Base-by-base conservation (phyloP, 257 asterid species). In the Solanum sejunctum region DNA sequence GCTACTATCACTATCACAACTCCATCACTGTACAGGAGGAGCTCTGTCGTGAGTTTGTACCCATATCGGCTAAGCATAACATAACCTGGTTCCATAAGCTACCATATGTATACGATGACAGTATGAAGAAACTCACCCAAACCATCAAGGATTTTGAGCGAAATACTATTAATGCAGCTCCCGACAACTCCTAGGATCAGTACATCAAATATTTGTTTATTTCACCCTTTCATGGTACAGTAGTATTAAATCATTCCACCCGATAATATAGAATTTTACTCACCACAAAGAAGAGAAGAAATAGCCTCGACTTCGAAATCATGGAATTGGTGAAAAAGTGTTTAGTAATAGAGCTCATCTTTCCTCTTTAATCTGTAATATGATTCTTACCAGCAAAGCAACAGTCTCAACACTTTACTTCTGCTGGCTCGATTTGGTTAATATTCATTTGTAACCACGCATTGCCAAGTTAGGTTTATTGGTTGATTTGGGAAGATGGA, bases 1-100 rank as follows among this genome's bases (percentile, higher is more conserved):
- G 84, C 88, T 94, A 94, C 86, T 93, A 86, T 88, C 98, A 94
- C 84, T 94, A 93, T 61, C 98, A 93, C 18, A 96, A 95, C 47
- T 92, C 98, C 36, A 89, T 94, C 12, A 91, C 97, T 0, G 86
- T 90, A 52, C 89, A 96, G 7, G 90, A 87, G 13, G 98, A 94
- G 67, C 97, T 94, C 5, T 94, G 98, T 87, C 87, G 85, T 15
- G 82, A 77, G 26, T 26, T 77, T 77, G 12, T 77, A 51, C 47
- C 82, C 82, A 49, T 51, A 11, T 77, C 82, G 5, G 21, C 47
- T 15, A 77, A 9, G 82, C 82, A 77, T 51, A 77, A 77, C 84
- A 85, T 92, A 28, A 91, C 94, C 8, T 91, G 91, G 93, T 85
- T 91, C 66, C 90, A 93, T 63, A 93, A 91, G 82, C 57, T 90